Conservation (phyloP, 371 early-diverging fungal genomes). For the Synchytrium microbalum region DNA sequence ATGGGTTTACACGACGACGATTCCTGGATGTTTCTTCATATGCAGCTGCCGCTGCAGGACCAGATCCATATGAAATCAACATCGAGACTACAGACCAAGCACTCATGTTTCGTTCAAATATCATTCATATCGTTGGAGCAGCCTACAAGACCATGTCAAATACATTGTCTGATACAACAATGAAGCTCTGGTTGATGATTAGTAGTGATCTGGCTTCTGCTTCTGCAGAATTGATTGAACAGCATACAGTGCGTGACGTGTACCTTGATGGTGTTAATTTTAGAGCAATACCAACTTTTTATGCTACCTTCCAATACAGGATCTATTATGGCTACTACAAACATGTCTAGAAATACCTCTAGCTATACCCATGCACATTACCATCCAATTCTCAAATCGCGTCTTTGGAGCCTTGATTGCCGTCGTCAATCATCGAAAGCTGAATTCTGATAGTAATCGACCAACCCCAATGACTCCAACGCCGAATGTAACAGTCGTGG, state of each 20-base stretch:
- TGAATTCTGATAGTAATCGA: too few relatives aligned
- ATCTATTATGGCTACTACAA: neutral
- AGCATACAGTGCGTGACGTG: too few relatives aligned
- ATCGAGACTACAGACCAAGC: neutral
- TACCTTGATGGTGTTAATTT: neutral
- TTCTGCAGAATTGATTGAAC: neutral
- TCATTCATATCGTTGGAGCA: neutral
- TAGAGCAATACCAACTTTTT: neutral
- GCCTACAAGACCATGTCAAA: neutral
- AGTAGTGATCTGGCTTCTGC: neutral
- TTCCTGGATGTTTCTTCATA: neutral
- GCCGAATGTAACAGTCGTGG: neutral
- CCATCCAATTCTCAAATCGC: neutral
- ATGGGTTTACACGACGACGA: too few relatives aligned
- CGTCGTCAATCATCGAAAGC: neutral
- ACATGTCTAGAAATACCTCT: neutral
- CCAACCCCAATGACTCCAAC: too few relatives aligned
- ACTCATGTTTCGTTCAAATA: neutral
- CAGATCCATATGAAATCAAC: neutral
- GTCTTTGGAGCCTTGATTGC: neutral
- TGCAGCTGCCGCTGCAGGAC: neutral
- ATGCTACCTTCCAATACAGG: neutral
- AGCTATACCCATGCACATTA: neutral
- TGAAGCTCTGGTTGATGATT: neutral
- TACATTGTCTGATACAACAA: neutral